Evolutionary conservation across 2,329 filamentous ascomycete genomes (phyloP).

Genomic region (Clarireedia monteithiana): DNA sequence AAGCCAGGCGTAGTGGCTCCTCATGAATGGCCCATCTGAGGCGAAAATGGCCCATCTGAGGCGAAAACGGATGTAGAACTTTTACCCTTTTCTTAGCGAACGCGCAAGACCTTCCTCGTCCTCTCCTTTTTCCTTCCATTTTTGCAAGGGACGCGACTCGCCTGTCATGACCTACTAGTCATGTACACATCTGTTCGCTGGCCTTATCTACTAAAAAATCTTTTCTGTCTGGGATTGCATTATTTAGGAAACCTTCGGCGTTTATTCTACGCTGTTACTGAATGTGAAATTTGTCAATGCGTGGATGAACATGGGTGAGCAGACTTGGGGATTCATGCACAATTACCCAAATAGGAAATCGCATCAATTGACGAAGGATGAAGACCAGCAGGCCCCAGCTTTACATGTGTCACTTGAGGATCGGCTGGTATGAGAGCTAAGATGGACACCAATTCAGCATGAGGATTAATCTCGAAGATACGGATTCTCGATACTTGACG

Average conservation of each 20-base stretch:
- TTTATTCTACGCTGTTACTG: not conserved
- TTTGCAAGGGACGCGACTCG: no score
- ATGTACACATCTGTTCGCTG: no score
- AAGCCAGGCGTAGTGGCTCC: no score
- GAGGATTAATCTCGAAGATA: conserved; percentile 1
- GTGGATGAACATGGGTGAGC: not conserved
- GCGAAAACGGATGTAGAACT: not conserved
- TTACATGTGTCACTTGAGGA: not conserved
- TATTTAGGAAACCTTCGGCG: no score
- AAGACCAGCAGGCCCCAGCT: not conserved
- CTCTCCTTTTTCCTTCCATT: not conserved
- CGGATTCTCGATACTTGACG: not conserved
- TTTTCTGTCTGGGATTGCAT: not conserved
- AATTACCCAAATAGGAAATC: not conserved
- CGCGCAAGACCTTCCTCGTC: not conserved
- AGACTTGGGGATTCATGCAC: conserved; percentile 4
- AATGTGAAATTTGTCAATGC: conserved; percentile 4
- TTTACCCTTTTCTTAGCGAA: not conserved
- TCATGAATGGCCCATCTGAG: not conserved
- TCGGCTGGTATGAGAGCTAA: not conserved
- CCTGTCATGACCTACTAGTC: no score
- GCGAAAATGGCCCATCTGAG: not conserved
- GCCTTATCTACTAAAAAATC: not conserved
- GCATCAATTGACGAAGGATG: not conserved
- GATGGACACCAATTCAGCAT: not conserved